Evolutionary conservation across 768 basidiomycete genomes (phyloP).

Genomic region (Termitomyces sp.): DNA sequence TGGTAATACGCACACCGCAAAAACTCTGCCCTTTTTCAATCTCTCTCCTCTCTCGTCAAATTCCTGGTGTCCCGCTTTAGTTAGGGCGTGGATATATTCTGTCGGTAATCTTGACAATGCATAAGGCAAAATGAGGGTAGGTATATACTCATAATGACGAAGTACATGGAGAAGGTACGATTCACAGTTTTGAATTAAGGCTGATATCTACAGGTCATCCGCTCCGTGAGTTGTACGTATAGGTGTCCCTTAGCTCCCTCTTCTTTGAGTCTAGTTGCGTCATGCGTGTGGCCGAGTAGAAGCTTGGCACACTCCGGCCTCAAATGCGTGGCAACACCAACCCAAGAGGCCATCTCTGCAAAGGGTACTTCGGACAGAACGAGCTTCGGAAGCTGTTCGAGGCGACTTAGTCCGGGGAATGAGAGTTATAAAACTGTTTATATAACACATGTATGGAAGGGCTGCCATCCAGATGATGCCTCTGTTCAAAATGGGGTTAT

Average conservation of each 20-base stretch:
- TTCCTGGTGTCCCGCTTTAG: no score
- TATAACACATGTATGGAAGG: slow-evolving; percentile 10
- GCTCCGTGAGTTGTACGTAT: background rate
- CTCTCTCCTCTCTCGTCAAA: no score
- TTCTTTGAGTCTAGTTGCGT: background rate
- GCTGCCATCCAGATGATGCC: slow-evolving; percentile 11
- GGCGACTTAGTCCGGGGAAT: slow-evolving; percentile 5
- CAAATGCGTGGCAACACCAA: background rate
- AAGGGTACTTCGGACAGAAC: background rate
- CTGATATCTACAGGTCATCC: background rate
- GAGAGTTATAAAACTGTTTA: slow-evolving; percentile 7
- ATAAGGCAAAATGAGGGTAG: no score
- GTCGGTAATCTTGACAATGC: no score
- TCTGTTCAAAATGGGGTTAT: slow-evolving; percentile 6
- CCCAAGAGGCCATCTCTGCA: background rate
- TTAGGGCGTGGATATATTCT: no score
- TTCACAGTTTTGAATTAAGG: background rate
- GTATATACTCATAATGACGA: no score
- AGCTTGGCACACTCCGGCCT: background rate
- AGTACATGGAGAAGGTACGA: background rate
- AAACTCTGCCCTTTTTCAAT: no score
- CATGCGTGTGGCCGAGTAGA: background rate
- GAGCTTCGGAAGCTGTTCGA: background rate
- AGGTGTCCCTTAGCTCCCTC: background rate
- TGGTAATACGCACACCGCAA: no score